Conservation (phyloP, 768 basidiomycete genomes). For the Sporobolomyces roseus region DNA sequence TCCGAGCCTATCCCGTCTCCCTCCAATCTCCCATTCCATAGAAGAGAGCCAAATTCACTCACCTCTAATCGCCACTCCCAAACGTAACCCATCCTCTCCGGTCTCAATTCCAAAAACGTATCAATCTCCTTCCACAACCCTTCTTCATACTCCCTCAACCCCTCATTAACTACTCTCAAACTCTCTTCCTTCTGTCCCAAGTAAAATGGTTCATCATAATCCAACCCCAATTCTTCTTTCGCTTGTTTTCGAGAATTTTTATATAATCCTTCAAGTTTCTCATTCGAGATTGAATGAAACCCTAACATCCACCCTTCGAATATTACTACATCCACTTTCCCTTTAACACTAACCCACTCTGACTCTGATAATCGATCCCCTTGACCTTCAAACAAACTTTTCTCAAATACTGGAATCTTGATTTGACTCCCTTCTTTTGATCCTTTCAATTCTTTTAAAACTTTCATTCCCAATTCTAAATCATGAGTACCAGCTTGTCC, state of each 20-base stretch:
- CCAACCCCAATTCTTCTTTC: slow-evolving; percentile 9
- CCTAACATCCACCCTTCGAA: slow-evolving; percentile 97
- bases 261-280: slow-evolving; percentile 55
- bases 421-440: slow-evolving; percentile 16
- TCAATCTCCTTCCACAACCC: too few relatives aligned
- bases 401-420: slow-evolving; percentile 78
- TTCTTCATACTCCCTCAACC: slow-evolving; percentile 69
- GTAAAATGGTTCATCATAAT: slow-evolving; percentile 36
- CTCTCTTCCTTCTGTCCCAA: too few relatives aligned
- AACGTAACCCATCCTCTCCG: slow-evolving; percentile 54
- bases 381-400: slow-evolving; percentile 71
- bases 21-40: too few relatives aligned
- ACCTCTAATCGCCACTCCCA: slow-evolving; percentile 72
- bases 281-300: slow-evolving; percentile 61
- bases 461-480: slow-evolving; percentile 61
- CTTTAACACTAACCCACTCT: slow-evolving; percentile 53
- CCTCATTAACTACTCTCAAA: slow-evolving; percentile 61
- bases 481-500: slow-evolving; percentile 94
- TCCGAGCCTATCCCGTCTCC: too few relatives aligned
- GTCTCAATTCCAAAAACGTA: slow-evolving; percentile 69
- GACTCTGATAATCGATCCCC: slow-evolving; percentile 66
- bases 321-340: slow-evolving; percentile 72
- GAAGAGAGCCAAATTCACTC: neutral
- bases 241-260: slow-evolving; percentile 1
- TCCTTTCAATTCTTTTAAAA: slow-evolving; percentile 54